These are phyloP conservation scores for Fusarium heterosporum DNA, from an alignment of 2,329 filamentous ascomycete species.

Conservation along the genomic window DNA sequence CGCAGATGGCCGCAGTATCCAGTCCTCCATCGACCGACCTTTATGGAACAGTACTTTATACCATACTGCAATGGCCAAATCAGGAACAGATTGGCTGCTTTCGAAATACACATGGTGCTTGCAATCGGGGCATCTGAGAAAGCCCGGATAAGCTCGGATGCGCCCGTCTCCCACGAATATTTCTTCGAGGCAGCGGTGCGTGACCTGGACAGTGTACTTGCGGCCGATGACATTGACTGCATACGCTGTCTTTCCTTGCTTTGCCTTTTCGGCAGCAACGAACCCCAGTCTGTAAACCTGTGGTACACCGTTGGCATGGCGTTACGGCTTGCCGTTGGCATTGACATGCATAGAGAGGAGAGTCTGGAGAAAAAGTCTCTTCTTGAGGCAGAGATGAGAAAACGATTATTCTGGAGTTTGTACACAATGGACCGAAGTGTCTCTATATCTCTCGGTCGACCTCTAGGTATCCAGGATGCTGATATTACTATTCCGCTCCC, in stretches of 20 bases:
- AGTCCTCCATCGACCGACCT: conserved; percentile 38
- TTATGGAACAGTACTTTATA: conserved; percentile 40
- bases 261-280: conserved; percentile 42
- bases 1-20: conserved; percentile 42
- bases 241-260: conserved; percentile 38
- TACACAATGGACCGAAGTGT: conserved; percentile 44
- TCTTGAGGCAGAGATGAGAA: conserved; percentile 39
- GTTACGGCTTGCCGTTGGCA: conserved; percentile 38
- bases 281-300: conserved; percentile 40
- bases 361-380: conserved; percentile 23
- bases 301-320: conserved; percentile 43
- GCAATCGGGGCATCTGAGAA: conserved; percentile 41
- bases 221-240: conserved; percentile 38
- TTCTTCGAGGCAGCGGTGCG: conserved; percentile 37
- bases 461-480: conserved; percentile 38
- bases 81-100: conserved; percentile 20
- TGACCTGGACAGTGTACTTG: conserved; percentile 30
- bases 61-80: conserved; percentile 26
- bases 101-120: conserved; percentile 42
- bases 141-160: conserved; percentile 19
- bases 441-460: conserved; percentile 36
- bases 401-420: conserved; percentile 39
- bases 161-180: conserved; percentile 29
- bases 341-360: conserved; percentile 40
- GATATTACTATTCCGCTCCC: conserved; percentile 40